A percentile compares a stretch with the other conserved stretches of the same genome.
Evolutionary conservation across 768 basidiomycete genomes (phyloP).

Genomic region (Solioccasus polychromus): DNA sequence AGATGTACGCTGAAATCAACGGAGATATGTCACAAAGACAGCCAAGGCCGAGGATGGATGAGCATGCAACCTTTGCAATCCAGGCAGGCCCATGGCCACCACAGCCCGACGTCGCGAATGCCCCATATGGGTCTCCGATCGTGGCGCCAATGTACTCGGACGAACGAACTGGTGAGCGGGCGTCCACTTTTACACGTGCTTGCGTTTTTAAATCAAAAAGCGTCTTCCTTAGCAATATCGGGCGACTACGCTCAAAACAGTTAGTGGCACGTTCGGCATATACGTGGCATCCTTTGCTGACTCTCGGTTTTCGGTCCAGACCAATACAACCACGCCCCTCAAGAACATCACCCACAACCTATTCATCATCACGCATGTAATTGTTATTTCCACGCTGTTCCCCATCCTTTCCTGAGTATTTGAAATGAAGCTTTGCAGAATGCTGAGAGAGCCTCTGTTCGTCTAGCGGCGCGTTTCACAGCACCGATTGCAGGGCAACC

Average conservation of each 20-base stretch:
- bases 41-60: conserved; percentile 30
- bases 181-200: conserved; percentile 8
- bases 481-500: conserved; percentile 30
- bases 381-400: conserved; percentile 22
- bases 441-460: conserved; percentile 55
- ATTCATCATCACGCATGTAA: conserved; percentile 33
- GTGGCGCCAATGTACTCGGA: conserved; percentile 52
- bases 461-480: conserved; percentile 52
- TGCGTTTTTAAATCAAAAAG: conserved; percentile 17
- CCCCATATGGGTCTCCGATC: conserved; percentile 43
- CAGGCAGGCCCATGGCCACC: conserved; percentile 32
- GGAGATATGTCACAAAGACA: conserved; percentile 29
- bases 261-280: conserved; percentile 31
- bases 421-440: conserved; percentile 46
- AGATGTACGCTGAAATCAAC: conserved; percentile 36
- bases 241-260: conserved; percentile 42
- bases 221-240: conserved; percentile 36
- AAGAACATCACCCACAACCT: conserved; percentile 32
- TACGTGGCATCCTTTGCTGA: conserved; percentile 17
- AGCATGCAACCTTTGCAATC: conserved; percentile 28
- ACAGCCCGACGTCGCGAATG: conserved; percentile 31
- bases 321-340: conserved; percentile 32
- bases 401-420: conserved; percentile 21
- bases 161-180: conserved; percentile 51
- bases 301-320: conserved; percentile 22